Evolutionary conservation across 345 rosid species (phyloP).

Genomic region (Populus deltoides): DNA sequence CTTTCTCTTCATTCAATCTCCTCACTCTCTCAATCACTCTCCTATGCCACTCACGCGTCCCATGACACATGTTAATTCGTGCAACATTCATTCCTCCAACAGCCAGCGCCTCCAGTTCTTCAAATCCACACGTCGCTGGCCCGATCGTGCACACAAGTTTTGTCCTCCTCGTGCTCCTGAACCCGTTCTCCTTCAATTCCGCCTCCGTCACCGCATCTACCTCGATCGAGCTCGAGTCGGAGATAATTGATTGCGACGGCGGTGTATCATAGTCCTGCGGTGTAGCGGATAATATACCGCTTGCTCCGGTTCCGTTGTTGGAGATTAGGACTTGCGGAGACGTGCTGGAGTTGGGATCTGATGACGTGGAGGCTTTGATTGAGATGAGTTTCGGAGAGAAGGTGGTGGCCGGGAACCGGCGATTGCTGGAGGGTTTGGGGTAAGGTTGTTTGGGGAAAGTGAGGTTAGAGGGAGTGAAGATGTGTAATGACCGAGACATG

Average conservation of each 20-base stretch:
- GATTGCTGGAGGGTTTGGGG: constrained; percentile 33
- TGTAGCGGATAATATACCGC: not conserved
- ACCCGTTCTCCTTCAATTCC: constrained; percentile 98
- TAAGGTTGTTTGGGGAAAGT: constrained; percentile 32
- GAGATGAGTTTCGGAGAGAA: constrained; percentile 24
- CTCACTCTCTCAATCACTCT: constrained; percentile 79
- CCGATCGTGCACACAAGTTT: constrained; percentile 96
- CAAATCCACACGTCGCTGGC: constrained; percentile 80
- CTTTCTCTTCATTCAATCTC: constrained; percentile 89
- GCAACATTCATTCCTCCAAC: constrained; percentile 99
- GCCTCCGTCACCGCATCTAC: constrained; percentile 90
- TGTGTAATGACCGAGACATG: constrained; percentile 72
- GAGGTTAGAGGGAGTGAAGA: constrained; percentile 45
- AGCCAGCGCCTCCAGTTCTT: constrained; percentile 85
- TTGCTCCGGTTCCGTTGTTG: constrained; percentile 47
- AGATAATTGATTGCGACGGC: not conserved
- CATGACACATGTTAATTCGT: constrained; percentile 94
- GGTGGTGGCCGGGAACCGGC: constrained; percentile 29
- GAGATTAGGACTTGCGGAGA: constrained; percentile 47
- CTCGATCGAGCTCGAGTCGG: constrained; percentile 48
- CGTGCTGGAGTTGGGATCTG: constrained; percentile 42
- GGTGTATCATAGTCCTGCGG: not conserved
- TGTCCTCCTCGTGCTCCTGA: constrained; percentile 94
- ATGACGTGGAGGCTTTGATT: constrained; percentile 41
- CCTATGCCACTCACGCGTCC: constrained; percentile 85